Base-by-base conservation (phyloP, 208 protist genomes). In the Leptomonas pyrrhocoris region DNA sequence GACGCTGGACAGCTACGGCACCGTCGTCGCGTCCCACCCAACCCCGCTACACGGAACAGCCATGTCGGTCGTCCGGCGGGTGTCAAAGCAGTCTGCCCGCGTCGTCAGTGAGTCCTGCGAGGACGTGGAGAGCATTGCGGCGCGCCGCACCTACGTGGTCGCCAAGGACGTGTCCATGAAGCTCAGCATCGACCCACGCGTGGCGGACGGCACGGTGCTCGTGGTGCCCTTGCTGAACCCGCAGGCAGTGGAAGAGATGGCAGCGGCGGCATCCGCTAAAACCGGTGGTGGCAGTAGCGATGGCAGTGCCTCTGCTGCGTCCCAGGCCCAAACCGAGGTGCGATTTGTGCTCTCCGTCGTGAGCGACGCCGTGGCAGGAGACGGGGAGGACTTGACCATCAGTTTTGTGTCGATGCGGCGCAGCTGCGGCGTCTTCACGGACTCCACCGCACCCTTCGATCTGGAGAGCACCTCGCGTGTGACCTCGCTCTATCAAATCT, bases 161-260 rank as follows among this genome's bases (percentile, higher is more conserved):
- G 76, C 73, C n/a, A 58, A 58, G 11, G 74, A 83, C 48, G 74
- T 89, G 1, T 80, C 77, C 18, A 64, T 84, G 55, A 83, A 84
- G 74, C 69, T 77, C 19, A 63, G 48, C n/a, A 67, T 92, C n/a
- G 62, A 66, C 19, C 77, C 80, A 25, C 28, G 49, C 36, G 27
- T 34, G 42, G n/a, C 49, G 23, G 45, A 49, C 13, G 43, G 45
- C 34, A 60, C 57, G 68, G 58, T 53, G 68, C 50, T 57, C 30
- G 40, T 77, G 27, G 38, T 84, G 65, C 46, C 88, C 81, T 71
- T 85, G 73, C 74, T 67, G 77, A 48, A 79, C 80, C 58, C 83
- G 58, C 15, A 49, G 69, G 27, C 55, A 74, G 42, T 56, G 67
- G 31, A 51, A 30, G 40, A 25, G 5, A 59, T 59, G 55, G 31